phyloP scores from a whole-genome alignment of 345 rosid genomes.

The Populus pruinosa region DNA sequence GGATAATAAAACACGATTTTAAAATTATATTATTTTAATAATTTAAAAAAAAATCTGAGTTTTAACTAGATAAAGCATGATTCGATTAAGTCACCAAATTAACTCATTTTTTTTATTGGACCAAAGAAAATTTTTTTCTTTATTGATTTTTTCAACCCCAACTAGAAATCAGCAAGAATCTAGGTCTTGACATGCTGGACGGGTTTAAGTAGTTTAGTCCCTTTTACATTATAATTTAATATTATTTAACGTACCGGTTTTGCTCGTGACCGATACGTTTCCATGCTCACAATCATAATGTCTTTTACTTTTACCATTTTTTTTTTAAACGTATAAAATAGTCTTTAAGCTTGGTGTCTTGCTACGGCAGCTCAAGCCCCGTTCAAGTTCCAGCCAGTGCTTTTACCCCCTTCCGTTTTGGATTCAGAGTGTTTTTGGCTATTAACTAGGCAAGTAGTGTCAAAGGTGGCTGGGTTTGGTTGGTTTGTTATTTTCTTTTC shows the following conservation, averaged over 20 bases:
- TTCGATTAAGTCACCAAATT: no score
- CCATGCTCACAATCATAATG: slow-evolving; percentile 11
- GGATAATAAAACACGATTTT: no score
- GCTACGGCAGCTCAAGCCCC: slow-evolving; percentile 30
- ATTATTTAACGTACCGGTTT: slow-evolving; percentile 14
- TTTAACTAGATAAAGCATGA: no score
- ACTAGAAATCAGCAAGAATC: no score
- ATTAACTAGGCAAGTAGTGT: not conserved
- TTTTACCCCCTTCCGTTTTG: slow-evolving; percentile 11
- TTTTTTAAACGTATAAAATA: not conserved
- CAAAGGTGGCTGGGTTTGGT: not conserved
- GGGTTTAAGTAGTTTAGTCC: not conserved
- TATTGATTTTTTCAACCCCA: no score
- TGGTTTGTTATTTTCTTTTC: not conserved
- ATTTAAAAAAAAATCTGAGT: no score
- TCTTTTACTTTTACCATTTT: not conserved
- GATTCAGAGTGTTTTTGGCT: not conserved
- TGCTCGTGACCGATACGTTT: slow-evolving; percentile 47
- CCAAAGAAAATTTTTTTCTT: no score
- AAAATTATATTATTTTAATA: no score
- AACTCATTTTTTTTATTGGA: no score
- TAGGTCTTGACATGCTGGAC: no score
- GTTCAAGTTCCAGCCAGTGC: slow-evolving; percentile 20
- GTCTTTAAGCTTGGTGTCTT: slow-evolving; percentile 8
- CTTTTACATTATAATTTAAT: slow-evolving; percentile 3